Base-by-base conservation (phyloP, 202 grass and related monocot genomes). In the Saccharum hybrid region DNA sequence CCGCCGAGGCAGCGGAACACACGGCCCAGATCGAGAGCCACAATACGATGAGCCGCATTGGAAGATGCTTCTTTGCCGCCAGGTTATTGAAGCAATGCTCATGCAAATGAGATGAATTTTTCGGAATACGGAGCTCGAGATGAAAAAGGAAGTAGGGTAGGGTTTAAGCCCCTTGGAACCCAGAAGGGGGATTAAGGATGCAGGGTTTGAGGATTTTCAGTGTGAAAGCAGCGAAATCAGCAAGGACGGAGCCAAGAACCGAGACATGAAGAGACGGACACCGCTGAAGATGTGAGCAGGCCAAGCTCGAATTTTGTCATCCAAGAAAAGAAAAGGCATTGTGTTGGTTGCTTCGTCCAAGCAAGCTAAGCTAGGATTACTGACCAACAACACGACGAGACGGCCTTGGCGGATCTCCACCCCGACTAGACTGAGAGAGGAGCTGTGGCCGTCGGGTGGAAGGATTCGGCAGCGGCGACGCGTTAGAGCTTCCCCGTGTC, bases 31-130 rank as follows among this genome's bases (percentile, higher is more conserved):
- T 81, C 57, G 84, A 84, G 72, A 97, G 72, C 31, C 79, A 82
- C 66, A 93, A 16, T 31, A 87, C 22, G 71, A 90, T 3, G 72
- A 82, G 70, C 84, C 54, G 85, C 91, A 93, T 97, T 90, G 77
- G 74, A 79, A 92, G 77, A 74, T 76, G 73, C 76, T 88, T 37
- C 52, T 75, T 54, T 66, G 75, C 71, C 28, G 40, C 15, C 46
- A 38, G 12, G 18, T 14, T 22, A 64, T 3, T 23, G 41, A 62
- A 86, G 39, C 34, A 65, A 64, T 71, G 38, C 14, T 64, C 75
- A 86, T 82, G 79, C 71, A 75, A 74, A 71, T 49, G 63, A 23
- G 46, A 46, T 16, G 4, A 22, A 39, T 73, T 54, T 43, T 66
- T 51, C 8, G 10, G 18, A 19, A 28, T 22, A 1, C 11, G 10